Conservation (phyloP, 306 rosid genomes). For the Malus sieversii region DNA sequence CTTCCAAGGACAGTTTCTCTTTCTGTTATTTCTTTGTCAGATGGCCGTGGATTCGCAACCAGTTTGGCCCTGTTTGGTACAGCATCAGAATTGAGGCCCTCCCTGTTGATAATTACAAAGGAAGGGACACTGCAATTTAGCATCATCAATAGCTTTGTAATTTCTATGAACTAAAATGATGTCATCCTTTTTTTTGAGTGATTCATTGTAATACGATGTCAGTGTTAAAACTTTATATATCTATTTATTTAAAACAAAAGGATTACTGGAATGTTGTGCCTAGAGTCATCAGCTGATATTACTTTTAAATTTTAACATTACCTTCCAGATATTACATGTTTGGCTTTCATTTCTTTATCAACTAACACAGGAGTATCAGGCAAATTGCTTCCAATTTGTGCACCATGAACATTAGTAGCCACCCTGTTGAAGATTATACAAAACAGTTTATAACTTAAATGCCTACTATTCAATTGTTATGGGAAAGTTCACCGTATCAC, state of each 20-base stretch:
- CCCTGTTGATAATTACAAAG: constrained; percentile 37
- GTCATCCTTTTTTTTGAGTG: background rate
- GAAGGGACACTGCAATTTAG: constrained; percentile 17
- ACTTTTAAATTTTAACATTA: constrained; percentile 18
- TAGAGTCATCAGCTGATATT: constrained; percentile 22
- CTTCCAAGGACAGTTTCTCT: constrained; percentile 30
- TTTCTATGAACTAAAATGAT: constrained; percentile 5
- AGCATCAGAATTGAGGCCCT: constrained; percentile 33
- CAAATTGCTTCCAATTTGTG: constrained; percentile 33
- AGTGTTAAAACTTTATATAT: constrained; percentile 2
- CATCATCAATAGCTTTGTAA: background rate
- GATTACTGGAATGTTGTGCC: constrained; percentile 11
- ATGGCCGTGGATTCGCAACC: constrained; percentile 22
- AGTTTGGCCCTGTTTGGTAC: constrained; percentile 23
- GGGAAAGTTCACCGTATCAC: constrained; percentile 25
- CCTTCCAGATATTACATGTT: constrained; percentile 22
- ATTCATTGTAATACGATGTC: background rate
- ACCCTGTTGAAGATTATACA: constrained; percentile 32
- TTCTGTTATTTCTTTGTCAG: constrained; percentile 34
- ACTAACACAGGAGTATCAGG: constrained; percentile 19
- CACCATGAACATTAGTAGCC: constrained; percentile 27
- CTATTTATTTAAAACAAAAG: background rate
- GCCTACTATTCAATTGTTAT: constrained; percentile 12
- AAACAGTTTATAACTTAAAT: constrained; percentile 18
- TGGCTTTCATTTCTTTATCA: constrained; percentile 31